These are phyloP conservation scores for Microthlaspi erraticum DNA, from an alignment of 345 rosid genomes.

Conservation along the genomic window DNA sequence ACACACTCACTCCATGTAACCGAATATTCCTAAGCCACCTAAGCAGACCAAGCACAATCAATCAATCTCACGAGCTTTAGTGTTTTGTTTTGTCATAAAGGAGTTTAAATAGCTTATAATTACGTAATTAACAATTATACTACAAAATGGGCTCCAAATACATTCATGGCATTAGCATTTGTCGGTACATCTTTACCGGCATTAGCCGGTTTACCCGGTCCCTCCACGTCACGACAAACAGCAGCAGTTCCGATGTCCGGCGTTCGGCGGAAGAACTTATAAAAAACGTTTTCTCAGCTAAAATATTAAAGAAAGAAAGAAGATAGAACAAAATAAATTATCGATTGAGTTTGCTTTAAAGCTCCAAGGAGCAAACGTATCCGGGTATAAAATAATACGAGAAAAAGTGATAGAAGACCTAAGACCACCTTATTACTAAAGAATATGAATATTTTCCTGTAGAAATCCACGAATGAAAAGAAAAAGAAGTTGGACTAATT, in stretches of 20 bases:
- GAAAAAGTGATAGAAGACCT: slow-evolving; percentile 38
- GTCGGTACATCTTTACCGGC: slow-evolving; percentile 41
- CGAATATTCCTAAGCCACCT: slow-evolving; percentile 47
- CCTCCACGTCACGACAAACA: slow-evolving; percentile 40
- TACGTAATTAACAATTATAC: slow-evolving; percentile 25
- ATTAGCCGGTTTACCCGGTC: slow-evolving; percentile 37
- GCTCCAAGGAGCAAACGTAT: slow-evolving; percentile 30
- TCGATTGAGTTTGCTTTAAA: slow-evolving; percentile 33
- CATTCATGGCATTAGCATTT: slow-evolving; percentile 38
- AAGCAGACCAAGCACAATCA: slow-evolving; percentile 32
- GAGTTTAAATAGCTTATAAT: slow-evolving; percentile 16
- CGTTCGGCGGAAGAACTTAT: slow-evolving; percentile 49
- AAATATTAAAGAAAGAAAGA: slow-evolving; percentile 5
- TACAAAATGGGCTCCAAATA: slow-evolving; percentile 21
- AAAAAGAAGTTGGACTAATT: slow-evolving; percentile 20
- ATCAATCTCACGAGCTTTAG: slow-evolving; percentile 32
- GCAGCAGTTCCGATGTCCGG: slow-evolving; percentile 50
- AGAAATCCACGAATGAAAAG: slow-evolving; percentile 34
- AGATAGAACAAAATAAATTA: slow-evolving; percentile 3
- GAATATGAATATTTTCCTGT: slow-evolving; percentile 9
- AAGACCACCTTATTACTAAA: slow-evolving; percentile 44
- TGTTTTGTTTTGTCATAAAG: slow-evolving; percentile 40
- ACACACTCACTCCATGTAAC: slow-evolving; percentile 38
- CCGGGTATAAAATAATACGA: slow-evolving; percentile 29
- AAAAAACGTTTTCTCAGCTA: slow-evolving; percentile 8